Evolutionary conservation across 2,329 filamentous ascomycete species (phyloP).

Genomic region (Sclerotinia trifoliorum): DNA sequence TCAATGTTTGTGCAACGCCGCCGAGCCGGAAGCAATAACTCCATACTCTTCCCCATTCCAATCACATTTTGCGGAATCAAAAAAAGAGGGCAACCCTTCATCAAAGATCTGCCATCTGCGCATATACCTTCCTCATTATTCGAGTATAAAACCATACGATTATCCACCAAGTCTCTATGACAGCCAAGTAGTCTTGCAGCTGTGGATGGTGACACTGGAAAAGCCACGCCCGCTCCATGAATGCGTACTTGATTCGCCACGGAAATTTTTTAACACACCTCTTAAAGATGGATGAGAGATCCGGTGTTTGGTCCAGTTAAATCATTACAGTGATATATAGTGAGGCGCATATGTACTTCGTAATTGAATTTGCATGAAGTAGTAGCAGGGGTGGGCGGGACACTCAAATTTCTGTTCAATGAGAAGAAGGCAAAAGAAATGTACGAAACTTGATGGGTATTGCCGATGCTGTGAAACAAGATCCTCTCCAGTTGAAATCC

Average conservation of each 20-base stretch:
- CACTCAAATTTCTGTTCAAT: neutral
- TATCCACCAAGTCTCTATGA: slow-evolving; percentile 1
- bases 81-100: neutral
- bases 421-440: slow-evolving; percentile 1
- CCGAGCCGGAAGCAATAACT: neutral
- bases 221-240: slow-evolving; percentile 6
- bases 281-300: neutral
- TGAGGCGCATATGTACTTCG: slow-evolving; percentile 9
- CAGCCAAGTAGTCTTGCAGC: slow-evolving; percentile 8
- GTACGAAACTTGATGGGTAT: slow-evolving; percentile 31
- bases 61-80: neutral
- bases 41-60: neutral
- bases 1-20: slow-evolving; percentile 7
- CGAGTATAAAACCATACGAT: slow-evolving; percentile 10
- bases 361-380: slow-evolving; percentile 21
- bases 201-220: neutral
- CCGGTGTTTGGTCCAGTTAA: slow-evolving; percentile 13
- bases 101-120: neutral
- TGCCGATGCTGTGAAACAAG: slow-evolving; percentile 30
- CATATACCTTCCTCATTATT: neutral
- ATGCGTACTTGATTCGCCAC: slow-evolving; percentile 6
- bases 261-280: neutral
- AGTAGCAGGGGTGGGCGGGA: slow-evolving; percentile 3
- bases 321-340: neutral
- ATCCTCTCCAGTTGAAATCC: slow-evolving; percentile 7